Base-by-base conservation (phyloP, 805 yeast genomes). In the Barnettozyma botsteinii region DNA sequence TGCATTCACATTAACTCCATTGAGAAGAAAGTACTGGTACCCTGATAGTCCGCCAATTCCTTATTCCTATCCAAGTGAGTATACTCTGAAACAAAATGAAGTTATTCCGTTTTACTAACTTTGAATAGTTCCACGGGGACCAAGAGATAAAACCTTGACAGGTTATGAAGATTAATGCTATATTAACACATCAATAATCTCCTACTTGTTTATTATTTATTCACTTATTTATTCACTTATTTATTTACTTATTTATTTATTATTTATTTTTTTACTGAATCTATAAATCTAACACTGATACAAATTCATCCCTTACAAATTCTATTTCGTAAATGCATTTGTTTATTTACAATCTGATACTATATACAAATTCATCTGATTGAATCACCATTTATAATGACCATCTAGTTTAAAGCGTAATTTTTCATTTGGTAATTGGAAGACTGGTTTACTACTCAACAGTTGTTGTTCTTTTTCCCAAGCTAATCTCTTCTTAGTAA, bases 31-130 rank as follows among this genome's bases (percentile, higher is more conserved):
- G 59, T 79, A 66, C 57, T 62, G 79, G 46, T 85, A 76, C 55
- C 72, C 66, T 27, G 87, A 81, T 56, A 81, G 80, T 41, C 73
- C 65, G 30, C 80, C 81, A 13, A 66, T 84, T 46, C 94, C 94
- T 33, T 52, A 60, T 30, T 60, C 57, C 23, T 69, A 69, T 47
- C 73, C 73, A 13, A 28, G 58, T 53, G 33, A 31, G 57, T 48
- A 43, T 49, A 14, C 3, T 17, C 12, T 21, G 14, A 12, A 11
- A n/a, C n/a, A n/a, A n/a, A n/a, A n/a, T n/a, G n/a, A n/a, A n/a
- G n/a, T n/a, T n/a, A n/a, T n/a, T n/a, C n/a, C n/a, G n/a, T n/a
- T 21, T 29, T 14, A 21, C 19, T 33, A n/a, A 57, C 26, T 25
- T 12, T 4, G 17, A 7, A 10, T 7, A 44, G 38, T 78, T 49